Evolutionary conservation across 768 basidiomycete species (phyloP).

Genomic region (Holtermanniella nyarrowii): DNA sequence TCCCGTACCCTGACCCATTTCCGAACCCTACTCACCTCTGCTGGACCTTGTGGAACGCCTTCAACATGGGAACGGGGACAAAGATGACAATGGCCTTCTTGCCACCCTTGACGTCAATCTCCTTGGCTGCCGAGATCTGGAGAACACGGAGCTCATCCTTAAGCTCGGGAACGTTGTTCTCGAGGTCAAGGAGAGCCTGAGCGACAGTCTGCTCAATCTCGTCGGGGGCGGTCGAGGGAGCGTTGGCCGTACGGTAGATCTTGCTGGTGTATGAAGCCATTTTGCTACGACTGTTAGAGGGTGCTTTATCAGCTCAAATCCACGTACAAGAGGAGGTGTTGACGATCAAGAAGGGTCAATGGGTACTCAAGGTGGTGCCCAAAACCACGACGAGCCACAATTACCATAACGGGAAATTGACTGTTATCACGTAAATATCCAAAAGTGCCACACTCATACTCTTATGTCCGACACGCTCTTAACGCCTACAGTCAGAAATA

Average conservation of each 20-base stretch:
- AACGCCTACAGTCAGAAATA: neutral
- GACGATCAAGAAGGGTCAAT: too few relatives aligned
- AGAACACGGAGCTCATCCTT: conserved; percentile 90
- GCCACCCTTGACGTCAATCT: conserved; percentile 97
- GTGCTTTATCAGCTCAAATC: too few relatives aligned
- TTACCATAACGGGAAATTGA: neutral
- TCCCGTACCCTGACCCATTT: neutral
- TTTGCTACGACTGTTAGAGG: conserved; percentile 4
- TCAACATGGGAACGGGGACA: conserved; percentile 91
- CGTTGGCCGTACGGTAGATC: conserved; percentile 92
- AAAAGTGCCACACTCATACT: neutral
- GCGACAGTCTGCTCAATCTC: conserved; percentile 96
- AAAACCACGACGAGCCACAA: too few relatives aligned
- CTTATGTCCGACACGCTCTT: neutral
- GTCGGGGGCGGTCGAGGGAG: conserved; percentile 75
- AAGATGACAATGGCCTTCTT: conserved; percentile 99
- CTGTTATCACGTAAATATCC: neutral
- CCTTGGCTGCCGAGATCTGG: conserved; percentile 95
- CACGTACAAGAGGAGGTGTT: too few relatives aligned
- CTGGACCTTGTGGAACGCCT: conserved; percentile 98
- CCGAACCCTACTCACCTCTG: conserved; percentile 55
- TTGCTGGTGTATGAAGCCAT: conserved; percentile 47
- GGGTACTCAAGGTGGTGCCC: too few relatives aligned
- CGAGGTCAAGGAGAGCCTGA: conserved; percentile 92
- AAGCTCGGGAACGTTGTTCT: conserved; percentile 96